Base-by-base conservation (phyloP, 768 basidiomycete genomes). In the Amanita muscaria region DNA sequence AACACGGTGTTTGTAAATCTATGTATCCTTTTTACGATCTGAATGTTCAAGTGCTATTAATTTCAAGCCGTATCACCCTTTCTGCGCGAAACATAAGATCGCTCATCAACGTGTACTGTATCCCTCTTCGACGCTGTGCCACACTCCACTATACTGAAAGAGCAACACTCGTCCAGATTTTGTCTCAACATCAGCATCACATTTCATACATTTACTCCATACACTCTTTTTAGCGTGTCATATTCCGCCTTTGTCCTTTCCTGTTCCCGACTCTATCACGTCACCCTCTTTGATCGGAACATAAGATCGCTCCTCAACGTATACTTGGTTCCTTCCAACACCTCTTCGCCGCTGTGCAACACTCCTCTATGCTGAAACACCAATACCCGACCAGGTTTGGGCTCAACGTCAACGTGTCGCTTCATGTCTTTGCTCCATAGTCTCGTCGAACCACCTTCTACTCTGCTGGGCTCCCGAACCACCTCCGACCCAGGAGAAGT, bases 281-380 rank as follows among this genome's bases (percentile, higher is more conserved):
- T n/a, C n/a, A n/a, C n/a, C n/a, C n/a, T n/a, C n/a, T n/a, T n/a
- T 8, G n/a, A 34, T 14, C 19, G 16, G 14, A 40, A 45, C 62
- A 74, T 61, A 32, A 73, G 61, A 44, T 72, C 70, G 16, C 54
- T 63, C 22, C 70, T 56, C 51, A 73, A 47, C 1, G 68, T 59
- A 44, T 66, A 71, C 47, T 71, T 72, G 4, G 63, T 43, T 6
- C 69, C 69, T 18, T 58, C 54, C 8, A 49, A 49, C 4, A 72
- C 70, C 27, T 64, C 63, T 46, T 70, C 68, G 4, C 69, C 70
- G 29, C 66, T 70, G 47, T 73, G 72, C 34, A 53, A 56, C 2
- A 74, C 52, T 9, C 53, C 50, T 19, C 61, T 49, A 35, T 73
- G 69, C 48, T 74, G 68, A 51, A 73, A 73, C 14, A 74, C 65